These are phyloP conservation scores for Benincasa hispida DNA, from an alignment of 306 rosid genomes.

Conservation along the genomic window DNA sequence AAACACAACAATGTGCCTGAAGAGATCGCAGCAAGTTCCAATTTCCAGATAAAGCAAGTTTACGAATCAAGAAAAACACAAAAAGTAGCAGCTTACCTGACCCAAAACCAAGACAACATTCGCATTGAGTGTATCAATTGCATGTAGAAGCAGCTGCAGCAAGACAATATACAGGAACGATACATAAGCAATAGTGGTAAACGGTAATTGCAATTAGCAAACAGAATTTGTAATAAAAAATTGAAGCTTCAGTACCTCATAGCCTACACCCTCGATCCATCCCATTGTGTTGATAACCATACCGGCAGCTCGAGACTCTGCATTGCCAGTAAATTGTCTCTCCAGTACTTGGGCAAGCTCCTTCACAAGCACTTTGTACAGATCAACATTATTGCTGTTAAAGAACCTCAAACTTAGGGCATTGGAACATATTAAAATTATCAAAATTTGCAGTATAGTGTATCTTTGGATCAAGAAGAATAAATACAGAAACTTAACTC, in stretches of 20 bases:
- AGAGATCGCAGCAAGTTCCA: background rate
- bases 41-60: background rate
- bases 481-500: background rate
- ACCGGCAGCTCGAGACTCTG: constrained; percentile 90
- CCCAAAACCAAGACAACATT: constrained; percentile 89
- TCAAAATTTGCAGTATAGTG: no score
- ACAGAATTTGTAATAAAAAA: background rate
- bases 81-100: constrained; percentile 40
- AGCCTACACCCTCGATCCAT: constrained; percentile 95
- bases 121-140: constrained; percentile 68
- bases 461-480: background rate
- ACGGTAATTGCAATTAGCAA: constrained; percentile 2
- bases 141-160: constrained; percentile 85
- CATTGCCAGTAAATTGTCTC: constrained; percentile 68
- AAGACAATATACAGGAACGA: constrained; percentile 9
- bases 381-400: constrained; percentile 67
- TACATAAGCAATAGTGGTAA: background rate
- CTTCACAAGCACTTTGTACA: constrained; percentile 79
- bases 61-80: background rate
- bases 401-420: constrained; percentile 12
- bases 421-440: constrained; percentile 6
- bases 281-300: constrained; percentile 99
- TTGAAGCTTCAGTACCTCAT: constrained; percentile 45
- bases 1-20: background rate
- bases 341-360: constrained; percentile 81